These are phyloP conservation scores for Hymenoscyphus salicellus DNA, from an alignment of 2,329 filamentous ascomycete genomes.

Conservation along the genomic window DNA sequence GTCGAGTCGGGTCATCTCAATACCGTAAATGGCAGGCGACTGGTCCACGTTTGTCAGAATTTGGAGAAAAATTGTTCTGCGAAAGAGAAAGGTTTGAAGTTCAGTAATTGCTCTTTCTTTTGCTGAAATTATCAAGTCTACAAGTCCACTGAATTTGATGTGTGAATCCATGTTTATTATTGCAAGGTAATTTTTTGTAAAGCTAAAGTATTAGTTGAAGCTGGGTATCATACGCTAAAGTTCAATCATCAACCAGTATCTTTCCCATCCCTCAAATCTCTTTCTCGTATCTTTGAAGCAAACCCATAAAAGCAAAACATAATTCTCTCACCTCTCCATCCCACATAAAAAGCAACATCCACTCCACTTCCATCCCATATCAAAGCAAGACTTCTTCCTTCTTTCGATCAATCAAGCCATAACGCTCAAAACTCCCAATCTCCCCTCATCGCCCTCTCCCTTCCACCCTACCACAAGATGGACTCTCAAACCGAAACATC, in stretches of 20 bases:
- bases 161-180: neutral
- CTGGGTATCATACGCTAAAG: neutral
- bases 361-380: neutral
- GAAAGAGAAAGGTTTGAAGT: too few species aligned
- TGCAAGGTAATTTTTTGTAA: neutral
- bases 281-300: neutral
- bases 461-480: slow-evolving; percentile 55
- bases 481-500: slow-evolving; percentile 50
- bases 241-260: neutral
- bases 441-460: slow-evolving; percentile 37
- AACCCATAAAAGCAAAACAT: neutral
- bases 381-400: neutral
- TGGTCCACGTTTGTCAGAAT: too few species aligned
- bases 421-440: slow-evolving; percentile 43
- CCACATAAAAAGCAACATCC: neutral
- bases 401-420: neutral
- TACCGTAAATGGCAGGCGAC: too few species aligned
- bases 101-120: too few species aligned
- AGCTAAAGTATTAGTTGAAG: neutral
- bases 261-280: neutral
- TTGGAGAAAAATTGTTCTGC: too few species aligned
- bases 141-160: neutral
- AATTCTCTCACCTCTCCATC: neutral
- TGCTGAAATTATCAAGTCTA: neutral
- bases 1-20: too few species aligned